Conservation (phyloP, 148 eudicot genomes). For the Rhododendron williamsianum region DNA sequence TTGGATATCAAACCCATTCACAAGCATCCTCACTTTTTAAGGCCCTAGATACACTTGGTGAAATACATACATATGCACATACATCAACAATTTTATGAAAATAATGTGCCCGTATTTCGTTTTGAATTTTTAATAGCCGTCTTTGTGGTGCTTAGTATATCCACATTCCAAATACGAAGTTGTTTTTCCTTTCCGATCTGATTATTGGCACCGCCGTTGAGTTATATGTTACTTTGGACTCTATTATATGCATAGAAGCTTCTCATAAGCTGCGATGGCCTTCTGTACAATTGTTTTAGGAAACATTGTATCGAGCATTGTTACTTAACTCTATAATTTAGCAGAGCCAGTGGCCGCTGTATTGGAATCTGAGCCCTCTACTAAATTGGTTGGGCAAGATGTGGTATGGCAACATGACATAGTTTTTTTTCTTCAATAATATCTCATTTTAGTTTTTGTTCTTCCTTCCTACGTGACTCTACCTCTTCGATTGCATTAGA, state of each 20-base stretch:
- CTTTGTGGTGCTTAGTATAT: neutral
- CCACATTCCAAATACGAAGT: neutral
- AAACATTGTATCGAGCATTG: neutral
- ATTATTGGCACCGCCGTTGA: neutral
- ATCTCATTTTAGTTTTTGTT: neutral
- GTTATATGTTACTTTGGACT: neutral
- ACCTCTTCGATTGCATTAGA: neutral
- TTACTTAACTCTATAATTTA: conserved; percentile 16
- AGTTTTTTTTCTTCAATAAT: neutral
- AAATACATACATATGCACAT: neutral
- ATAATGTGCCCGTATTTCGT: neutral
- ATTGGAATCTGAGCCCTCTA: conserved; percentile 13
- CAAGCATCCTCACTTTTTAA: neutral
- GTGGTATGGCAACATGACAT: conserved; percentile 21
- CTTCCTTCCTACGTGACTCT: neutral
- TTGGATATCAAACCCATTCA: neutral
- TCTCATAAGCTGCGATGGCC: neutral
- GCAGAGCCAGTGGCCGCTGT: conserved; percentile 24
- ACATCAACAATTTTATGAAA: neutral
- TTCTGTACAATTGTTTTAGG: neutral
- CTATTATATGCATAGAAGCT: neutral
- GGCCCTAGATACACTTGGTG: neutral
- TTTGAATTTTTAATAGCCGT: neutral
- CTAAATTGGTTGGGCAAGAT: conserved; percentile 12
- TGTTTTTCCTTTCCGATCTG: neutral